These are phyloP conservation scores for Myxozyma mucilagina DNA, from an alignment of 805 yeast species.

Conservation along the genomic window DNA sequence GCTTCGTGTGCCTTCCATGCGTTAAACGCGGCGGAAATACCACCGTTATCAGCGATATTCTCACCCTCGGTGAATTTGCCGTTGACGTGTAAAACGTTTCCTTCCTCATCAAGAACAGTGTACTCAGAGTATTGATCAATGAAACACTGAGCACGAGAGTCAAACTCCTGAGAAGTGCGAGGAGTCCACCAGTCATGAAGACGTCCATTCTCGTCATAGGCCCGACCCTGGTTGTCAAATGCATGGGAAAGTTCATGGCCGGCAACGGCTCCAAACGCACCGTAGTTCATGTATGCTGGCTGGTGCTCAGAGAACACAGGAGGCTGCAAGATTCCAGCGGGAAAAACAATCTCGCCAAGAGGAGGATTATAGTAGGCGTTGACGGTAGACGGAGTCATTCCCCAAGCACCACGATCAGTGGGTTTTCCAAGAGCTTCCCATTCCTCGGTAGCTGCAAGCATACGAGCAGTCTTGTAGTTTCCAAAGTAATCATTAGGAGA, in stretches of 20 bases:
- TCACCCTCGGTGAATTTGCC: conserved; percentile 32
- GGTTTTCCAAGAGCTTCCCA: conserved; percentile 25
- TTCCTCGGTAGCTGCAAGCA: conserved; percentile 26
- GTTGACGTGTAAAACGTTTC: conserved; percentile 28
- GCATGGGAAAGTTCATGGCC: conserved; percentile 34
- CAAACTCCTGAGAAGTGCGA: conserved; percentile 24
- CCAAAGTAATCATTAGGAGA: conserved; percentile 23
- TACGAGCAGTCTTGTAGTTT: conserved; percentile 26
- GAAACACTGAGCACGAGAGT: conserved; percentile 30
- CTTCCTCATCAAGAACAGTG: conserved; percentile 28
- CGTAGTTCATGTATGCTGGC: conserved; percentile 31
- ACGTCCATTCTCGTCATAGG: conserved; percentile 28
- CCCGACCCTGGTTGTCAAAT: conserved; percentile 31
- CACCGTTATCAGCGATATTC: conserved; percentile 33
- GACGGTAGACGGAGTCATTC: conserved; percentile 32
- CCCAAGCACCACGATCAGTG: conserved; percentile 32
- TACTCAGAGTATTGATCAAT: conserved; percentile 31
- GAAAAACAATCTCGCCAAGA: conserved; percentile 32
- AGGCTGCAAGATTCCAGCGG: conserved; percentile 31
- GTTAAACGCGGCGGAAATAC: conserved; percentile 29
- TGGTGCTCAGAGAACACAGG: conserved; percentile 31
- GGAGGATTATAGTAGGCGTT: conserved; percentile 33
- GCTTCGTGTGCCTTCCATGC: conserved; percentile 28
- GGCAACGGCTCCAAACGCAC: conserved; percentile 32
- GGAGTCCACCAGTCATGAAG: conserved; percentile 33